These are phyloP conservation scores for Beauveria asiatica DNA, from an alignment of 2,329 filamentous ascomycete species.

Conservation along the genomic window DNA sequence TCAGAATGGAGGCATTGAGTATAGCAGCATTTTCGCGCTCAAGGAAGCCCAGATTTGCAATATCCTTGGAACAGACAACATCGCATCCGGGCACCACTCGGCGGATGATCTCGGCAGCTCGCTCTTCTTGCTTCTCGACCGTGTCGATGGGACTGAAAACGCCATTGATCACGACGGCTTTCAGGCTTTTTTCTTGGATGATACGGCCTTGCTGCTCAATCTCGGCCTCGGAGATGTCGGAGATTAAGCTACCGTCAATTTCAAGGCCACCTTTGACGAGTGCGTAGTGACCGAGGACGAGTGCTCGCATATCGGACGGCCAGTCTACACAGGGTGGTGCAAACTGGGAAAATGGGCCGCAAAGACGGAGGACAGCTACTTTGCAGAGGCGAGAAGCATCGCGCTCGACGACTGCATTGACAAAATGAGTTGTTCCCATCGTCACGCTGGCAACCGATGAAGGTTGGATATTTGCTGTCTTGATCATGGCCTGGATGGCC, in stretches of 20 bases:
- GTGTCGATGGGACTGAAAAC: slow-evolving; percentile 47
- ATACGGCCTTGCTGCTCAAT: slow-evolving; percentile 30
- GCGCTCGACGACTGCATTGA: slow-evolving; percentile 49
- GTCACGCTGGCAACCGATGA: slow-evolving; percentile 38
- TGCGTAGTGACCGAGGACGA: slow-evolving; percentile 38
- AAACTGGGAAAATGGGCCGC: slow-evolving; percentile 44
- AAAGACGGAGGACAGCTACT: slow-evolving; percentile 47
- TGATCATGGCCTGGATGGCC: slow-evolving; percentile 36
- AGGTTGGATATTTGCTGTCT: slow-evolving; percentile 23
- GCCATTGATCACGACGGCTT: slow-evolving; percentile 38
- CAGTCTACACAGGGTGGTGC: slow-evolving; percentile 45
- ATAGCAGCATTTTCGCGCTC: slow-evolving; percentile 59
- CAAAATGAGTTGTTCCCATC: slow-evolving; percentile 49
- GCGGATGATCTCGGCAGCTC: slow-evolving; percentile 33
- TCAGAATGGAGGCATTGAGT: slow-evolving; percentile 53
- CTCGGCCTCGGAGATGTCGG: slow-evolving; percentile 33
- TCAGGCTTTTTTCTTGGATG: slow-evolving; percentile 35
- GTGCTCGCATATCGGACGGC: slow-evolving; percentile 37
- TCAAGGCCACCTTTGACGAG: slow-evolving; percentile 42
- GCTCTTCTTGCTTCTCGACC: slow-evolving; percentile 39
- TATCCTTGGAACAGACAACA: slow-evolving; percentile 42
- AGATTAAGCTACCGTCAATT: slow-evolving; percentile 40
- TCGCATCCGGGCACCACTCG: slow-evolving; percentile 31
- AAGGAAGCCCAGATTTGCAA: slow-evolving; percentile 46
- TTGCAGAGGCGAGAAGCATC: slow-evolving; percentile 38